Evolutionary conservation across 805 yeast genomes (phyloP), one percentile per base, ranked within the genome.

Genomic region (Myxozyma monticola): DNA sequence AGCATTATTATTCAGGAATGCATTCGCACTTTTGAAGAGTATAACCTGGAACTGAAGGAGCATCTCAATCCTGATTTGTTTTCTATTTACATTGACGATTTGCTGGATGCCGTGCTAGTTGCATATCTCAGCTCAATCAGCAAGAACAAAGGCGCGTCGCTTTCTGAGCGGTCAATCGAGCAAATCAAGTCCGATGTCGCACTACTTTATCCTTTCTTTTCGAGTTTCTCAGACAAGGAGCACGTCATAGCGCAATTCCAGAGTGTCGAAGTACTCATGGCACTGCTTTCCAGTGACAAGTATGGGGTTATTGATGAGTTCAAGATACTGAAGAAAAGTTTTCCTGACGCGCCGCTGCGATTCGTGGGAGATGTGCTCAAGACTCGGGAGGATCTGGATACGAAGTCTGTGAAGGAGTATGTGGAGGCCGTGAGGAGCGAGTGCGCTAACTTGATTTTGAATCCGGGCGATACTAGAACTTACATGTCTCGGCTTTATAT

Each of bases 261-360:
- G 48, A 71, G 84, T 12, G 73, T 85, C 66, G 90, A 84, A 60
- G 74, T 75, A 48, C 71, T 85, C 49, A 72, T 82, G 64, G 85
- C 81, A 38, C 67, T 83, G 42, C 68, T 81, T 37, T 75, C 71
- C 5, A 66, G 77, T 35, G 62, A 51, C 40, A 51, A 60, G 37
- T 28, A 38, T 42, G 61, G 67, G 64, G 76, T 60, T 2, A 68
- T 71, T 7, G 75, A 72, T n/a, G 78, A 75, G 28, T 70, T 81
- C 22, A 61, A 76, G n/a, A 73, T 78, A 48, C 85, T 89, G 82
- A 74, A 73, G 61, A 71, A 72, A 10, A 77, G 76, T 35, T 88
- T 83, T 71, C 83, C 88, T 70, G 89, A 88, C 65, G 82, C 90
- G 50, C 89, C 95, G 0, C 69, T 83, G 6, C 83, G 79, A 43